A percentile compares a stretch with the other conserved stretches of the same genome.
Conservation (phyloP, 192 early-diverging fungal genomes). For the Entophlyctis luteolus region DNA sequence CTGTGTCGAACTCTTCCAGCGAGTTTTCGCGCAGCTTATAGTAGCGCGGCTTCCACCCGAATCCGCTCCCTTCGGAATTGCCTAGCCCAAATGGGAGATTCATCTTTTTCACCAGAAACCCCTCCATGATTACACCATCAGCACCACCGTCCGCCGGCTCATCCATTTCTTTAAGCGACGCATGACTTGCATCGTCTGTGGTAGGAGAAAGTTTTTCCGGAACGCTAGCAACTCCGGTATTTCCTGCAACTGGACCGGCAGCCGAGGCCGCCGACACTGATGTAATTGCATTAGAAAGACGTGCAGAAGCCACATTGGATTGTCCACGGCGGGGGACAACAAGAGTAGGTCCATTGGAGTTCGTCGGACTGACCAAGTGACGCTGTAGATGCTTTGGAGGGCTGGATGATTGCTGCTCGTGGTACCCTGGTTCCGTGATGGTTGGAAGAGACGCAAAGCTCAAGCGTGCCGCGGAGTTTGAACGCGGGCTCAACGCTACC, state of each 20-base stretch:
- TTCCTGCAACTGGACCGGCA: too few species aligned
- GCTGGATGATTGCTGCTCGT: too few species aligned
- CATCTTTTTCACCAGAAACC: conserved; percentile 23
- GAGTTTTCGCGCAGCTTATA: conserved; percentile 47
- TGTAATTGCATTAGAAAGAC: not conserved
- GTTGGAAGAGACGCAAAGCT: too few species aligned
- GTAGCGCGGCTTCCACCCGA: conserved; percentile 92
- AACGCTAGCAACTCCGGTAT: too few species aligned
- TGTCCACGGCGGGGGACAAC: conserved; percentile 15
- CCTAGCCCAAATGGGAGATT: conserved; percentile 4
- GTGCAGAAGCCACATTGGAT: not conserved
- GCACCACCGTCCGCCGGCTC: too few species aligned
- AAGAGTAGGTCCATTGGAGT: not conserved
- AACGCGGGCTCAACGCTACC: too few species aligned
- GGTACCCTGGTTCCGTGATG: too few species aligned
- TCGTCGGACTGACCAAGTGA: too few species aligned
- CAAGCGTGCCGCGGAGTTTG: too few species aligned
- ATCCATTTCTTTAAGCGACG: too few species aligned
- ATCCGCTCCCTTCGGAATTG: not conserved
- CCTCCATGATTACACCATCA: conserved; percentile 5
- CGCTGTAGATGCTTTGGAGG: too few species aligned
- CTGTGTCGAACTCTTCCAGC: conserved; percentile 77
- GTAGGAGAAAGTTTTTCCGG: not conserved
- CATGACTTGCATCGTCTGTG: not conserved
- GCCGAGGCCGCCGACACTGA: not conserved